Evolutionary conservation across 164 flowering plant species (phyloP), one percentile per base, ranked within the genome.

Genomic region (Cinnamomum chago): DNA sequence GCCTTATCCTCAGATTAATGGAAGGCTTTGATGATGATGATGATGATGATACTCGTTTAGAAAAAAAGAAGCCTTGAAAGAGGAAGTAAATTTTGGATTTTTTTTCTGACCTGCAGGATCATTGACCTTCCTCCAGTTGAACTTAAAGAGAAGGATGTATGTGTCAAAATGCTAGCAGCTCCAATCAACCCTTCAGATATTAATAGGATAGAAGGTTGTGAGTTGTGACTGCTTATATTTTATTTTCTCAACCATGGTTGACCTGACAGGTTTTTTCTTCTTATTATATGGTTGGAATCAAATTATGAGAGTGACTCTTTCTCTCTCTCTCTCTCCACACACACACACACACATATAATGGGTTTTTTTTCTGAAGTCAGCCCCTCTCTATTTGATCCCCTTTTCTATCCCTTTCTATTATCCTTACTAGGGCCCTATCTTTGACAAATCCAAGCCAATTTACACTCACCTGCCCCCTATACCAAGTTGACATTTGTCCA

Each of bases 181-280:
- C 97, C 99, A 0, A 92, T 93, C 76, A 93, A 95, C 79, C 99
- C 98, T 23, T 93, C 99, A 2, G 97, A 95, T 82, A 89, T 95
- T 74, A 95, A 95, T 70, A 83, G 98, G 64, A 92, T 95, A 70
- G 84, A 95, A 92, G 99, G 97, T 92, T 28, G 28, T 17, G 20
- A 18, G 97, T 92, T 28, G 25, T 17, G 20, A 22, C 73, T 22
- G 11, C 50, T 18, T 50, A 50, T 10, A 24, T 50, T 65, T 62
- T 72, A 60, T 72, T 62, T 65, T 65, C 25, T 65, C 9, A 24
- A 50, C 14, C 27, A 28, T 67, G 50, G 22, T 14, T 35, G 47
- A 35, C 10, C 0, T 35, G 40, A 33, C 40, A 33, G 2, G 47
- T 35, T 35, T 35, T 35, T 35, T 35, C 7, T 35, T 67, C 11